Evolutionary conservation across 148 eudicot genomes (phyloP).

Genomic region (Vaccinium macrocarpon): DNA sequence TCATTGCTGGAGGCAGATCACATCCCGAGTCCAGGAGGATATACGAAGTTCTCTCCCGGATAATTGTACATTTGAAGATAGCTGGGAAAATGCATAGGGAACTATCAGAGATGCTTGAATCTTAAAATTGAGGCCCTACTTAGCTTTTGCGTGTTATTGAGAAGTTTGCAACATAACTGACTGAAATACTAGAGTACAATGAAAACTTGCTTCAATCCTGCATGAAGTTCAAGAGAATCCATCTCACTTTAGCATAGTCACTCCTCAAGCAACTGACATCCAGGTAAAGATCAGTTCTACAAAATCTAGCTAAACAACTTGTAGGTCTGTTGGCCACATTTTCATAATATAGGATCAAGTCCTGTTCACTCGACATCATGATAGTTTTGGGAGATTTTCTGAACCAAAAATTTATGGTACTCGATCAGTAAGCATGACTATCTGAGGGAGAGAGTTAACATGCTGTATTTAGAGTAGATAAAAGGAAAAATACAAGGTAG

Average conservation of each 20-base stretch:
- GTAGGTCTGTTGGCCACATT: neutral
- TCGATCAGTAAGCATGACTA: neutral
- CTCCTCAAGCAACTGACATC: conserved; percentile 3
- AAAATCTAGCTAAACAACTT: neutral
- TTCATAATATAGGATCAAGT: neutral
- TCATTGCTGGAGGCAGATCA: conserved; percentile 31
- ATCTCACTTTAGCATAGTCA: neutral
- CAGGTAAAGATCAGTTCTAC: neutral
- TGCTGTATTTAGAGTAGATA: too few species aligned
- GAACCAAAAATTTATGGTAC: neutral
- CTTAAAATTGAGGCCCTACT: conserved; percentile 4
- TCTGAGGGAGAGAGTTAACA: too few species aligned
- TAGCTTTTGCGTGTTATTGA: neutral
- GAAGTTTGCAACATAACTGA: neutral
- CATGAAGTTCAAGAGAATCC: neutral
- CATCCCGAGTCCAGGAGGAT: conserved; percentile 38
- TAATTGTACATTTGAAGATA: conserved; percentile 29
- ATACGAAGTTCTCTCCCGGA: conserved; percentile 27
- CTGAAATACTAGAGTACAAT: too few species aligned
- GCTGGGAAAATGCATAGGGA: conserved; percentile 14
- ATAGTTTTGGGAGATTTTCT: neutral
- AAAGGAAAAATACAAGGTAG: too few species aligned
- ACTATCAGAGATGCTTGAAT: conserved; percentile 11
- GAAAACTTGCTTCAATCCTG: neutral
- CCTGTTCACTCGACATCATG: neutral